Evolutionary conservation across 2,329 filamentous ascomycete species (phyloP).

Genomic region (Lithohypha guttulata): DNA sequence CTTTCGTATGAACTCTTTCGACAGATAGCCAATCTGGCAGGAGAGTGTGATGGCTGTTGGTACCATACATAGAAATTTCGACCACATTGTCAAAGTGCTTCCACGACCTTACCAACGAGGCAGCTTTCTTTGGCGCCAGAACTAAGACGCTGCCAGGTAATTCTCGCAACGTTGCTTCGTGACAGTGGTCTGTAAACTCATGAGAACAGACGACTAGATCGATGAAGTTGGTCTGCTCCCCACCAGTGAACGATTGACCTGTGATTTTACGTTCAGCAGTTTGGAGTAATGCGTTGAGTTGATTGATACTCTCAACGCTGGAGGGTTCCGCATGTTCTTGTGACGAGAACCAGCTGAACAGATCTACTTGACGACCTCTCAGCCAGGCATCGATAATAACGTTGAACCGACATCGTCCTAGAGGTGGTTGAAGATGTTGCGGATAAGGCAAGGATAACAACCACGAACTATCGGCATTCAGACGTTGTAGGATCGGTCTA

Average conservation of each 20-base stretch:
- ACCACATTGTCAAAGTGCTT: conserved; percentile 48
- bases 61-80: conserved; percentile 38
- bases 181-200: conserved; percentile 60
- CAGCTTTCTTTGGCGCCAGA: conserved; percentile 50
- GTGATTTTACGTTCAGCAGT: conserved; percentile 35
- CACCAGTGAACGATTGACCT: background rate
- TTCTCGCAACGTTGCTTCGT: conserved; percentile 49
- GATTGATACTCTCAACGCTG: conserved; percentile 43
- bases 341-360: conserved; percentile 53
- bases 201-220: conserved; percentile 52
- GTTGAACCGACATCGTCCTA: conserved; percentile 48
- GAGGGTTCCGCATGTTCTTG: conserved; percentile 51
- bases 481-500: conserved; percentile 48
- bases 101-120: conserved; percentile 47
- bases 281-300: conserved; percentile 43
- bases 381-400: conserved; percentile 58
- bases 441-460: conserved; percentile 54
- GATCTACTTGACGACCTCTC: conserved; percentile 50
- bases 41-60: conserved; percentile 30
- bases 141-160: conserved; percentile 45
- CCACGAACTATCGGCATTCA: conserved; percentile 60
- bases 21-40: conserved; percentile 49
- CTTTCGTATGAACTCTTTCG: conserved; percentile 43
- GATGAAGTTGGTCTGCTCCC: conserved; percentile 28
- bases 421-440: conserved; percentile 30